Conservation (phyloP, 768 basidiomycete genomes). For the Russula compacta region DNA sequence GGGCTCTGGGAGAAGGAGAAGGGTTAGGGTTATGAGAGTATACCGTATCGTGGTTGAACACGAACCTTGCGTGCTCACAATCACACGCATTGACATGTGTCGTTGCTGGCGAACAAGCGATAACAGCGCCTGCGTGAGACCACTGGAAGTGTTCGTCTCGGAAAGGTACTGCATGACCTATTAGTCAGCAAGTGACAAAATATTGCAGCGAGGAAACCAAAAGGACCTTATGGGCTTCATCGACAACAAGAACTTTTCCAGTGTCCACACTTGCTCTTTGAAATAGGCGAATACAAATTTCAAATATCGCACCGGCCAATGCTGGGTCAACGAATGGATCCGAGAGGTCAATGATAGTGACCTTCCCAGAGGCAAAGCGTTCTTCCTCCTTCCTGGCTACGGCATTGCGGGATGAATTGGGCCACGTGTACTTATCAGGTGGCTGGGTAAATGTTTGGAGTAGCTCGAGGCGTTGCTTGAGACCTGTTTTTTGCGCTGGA, state of each 20-base stretch:
- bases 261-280: conserved; percentile 49
- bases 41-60: neutral
- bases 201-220: neutral
- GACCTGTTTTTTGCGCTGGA: conserved; percentile 41
- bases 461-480: conserved; percentile 57
- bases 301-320: conserved; percentile 61
- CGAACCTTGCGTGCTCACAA: conserved; percentile 67
- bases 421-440: conserved; percentile 10
- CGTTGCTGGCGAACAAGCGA: conserved; percentile 60
- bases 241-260: conserved; percentile 62
- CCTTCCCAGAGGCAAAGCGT: conserved; percentile 46
- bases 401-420: neutral
- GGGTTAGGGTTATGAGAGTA: neutral
- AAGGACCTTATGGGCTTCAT: conserved; percentile 66
- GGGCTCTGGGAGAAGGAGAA: conserved; percentile 39
- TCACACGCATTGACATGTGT: conserved; percentile 61
- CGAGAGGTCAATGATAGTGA: conserved; percentile 63
- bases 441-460: conserved; percentile 49
- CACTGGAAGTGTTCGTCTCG: conserved; percentile 34
- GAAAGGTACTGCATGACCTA: conserved; percentile 50
- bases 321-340: conserved; percentile 64
- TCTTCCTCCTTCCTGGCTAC: neutral
- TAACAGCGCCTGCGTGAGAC: conserved; percentile 49
- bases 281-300: conserved; percentile 58
- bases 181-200: neutral